Evolutionary conservation across 768 basidiomycete genomes (phyloP), one percentile per base, ranked within the genome.

Genomic region (Nidularia pulvinata): DNA sequence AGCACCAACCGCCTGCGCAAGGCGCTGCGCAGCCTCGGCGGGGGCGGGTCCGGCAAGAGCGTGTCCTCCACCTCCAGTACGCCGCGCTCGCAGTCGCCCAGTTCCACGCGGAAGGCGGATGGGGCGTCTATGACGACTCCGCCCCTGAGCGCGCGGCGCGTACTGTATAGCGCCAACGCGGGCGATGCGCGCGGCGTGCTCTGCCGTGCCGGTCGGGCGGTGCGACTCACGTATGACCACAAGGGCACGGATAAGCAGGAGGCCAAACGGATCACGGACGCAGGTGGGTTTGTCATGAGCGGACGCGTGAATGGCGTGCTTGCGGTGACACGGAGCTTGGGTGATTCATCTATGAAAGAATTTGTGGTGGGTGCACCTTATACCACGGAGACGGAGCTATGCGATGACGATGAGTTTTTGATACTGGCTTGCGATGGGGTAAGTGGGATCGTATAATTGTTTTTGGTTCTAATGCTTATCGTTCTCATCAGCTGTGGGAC

Each of bases 301-400:
- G 97, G 96, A 57, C 85, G 97, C 10, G 97, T 99, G 34, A 99
- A 99, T 60, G 97, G 96, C 58, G 95, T 98, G 42, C 76, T 99
- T 51, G 95, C 95, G 5, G 97, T 99, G 30, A 99, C 97, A 14
- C 81, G 97, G 54, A 94, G 94, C 62, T 75, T 99, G 53, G 97
- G 97, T 34, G 97, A 99, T 65, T 91, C 94, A 1, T 91, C 93
- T 6, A 98, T 99, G 97, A 99, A 99, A 72, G 97, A 99, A 63
- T 99, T 95, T 67, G 97, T 99, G 9, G 97, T 98, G 47, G 97
- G 97, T 1, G 84, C 92, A 32, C 97, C 97, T 5, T 99, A 96
- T 70, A 99, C 97, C 16, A 98, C 97, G n/a, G 95, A 98, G 69
- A 98, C 96, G 10, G 85, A 89, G 60, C 73, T 99, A 39, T 89